Percentiles rank a stretch among this genome's conserved stretches.
Conservation (phyloP, 108 stramenopile species). For the Skeletonema potamos region DNA sequence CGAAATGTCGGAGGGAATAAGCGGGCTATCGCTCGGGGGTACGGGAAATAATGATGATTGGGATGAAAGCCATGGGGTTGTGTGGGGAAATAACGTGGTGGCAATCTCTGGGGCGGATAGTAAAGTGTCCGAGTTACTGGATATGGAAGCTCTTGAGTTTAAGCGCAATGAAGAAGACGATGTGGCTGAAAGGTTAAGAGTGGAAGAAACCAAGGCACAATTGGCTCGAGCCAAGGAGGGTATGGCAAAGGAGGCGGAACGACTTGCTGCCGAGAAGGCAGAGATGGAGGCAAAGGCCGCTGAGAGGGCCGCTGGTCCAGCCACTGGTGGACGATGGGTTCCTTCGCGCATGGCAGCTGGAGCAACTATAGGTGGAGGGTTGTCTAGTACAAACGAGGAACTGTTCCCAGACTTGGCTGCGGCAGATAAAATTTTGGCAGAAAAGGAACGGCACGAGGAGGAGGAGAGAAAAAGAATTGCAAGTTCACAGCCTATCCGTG, state of each 20-base stretch:
- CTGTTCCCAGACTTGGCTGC: slow-evolving; percentile 85
- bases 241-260: slow-evolving; percentile 85
- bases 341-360: slow-evolving; percentile 50
- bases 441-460: slow-evolving; percentile 62
- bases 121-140: slow-evolving; percentile 64
- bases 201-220: slow-evolving; percentile 83
- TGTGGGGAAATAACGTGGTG: slow-evolving; percentile 43
- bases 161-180: slow-evolving; percentile 65
- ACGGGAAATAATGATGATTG: slow-evolving; percentile 48
- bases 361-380: slow-evolving; percentile 8
- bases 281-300: slow-evolving; percentile 54
- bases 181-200: slow-evolving; percentile 79
- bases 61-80: slow-evolving; percentile 59
- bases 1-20: slow-evolving; percentile 58
- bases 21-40: neutral
- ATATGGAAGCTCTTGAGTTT: slow-evolving; percentile 72
- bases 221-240: slow-evolving; percentile 82
- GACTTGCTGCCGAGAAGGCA: slow-evolving; percentile 72
- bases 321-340: slow-evolving; percentile 61
- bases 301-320: slow-evolving; percentile 12
- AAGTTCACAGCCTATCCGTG: slow-evolving; percentile 63
- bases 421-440: slow-evolving; percentile 74
- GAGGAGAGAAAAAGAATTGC: slow-evolving; percentile 58
- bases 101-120: slow-evolving; percentile 33
- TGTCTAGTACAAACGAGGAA: slow-evolving; percentile 54